Conservation (phyloP, 805 yeast species). For the Cyberlindnera sargentensis region DNA sequence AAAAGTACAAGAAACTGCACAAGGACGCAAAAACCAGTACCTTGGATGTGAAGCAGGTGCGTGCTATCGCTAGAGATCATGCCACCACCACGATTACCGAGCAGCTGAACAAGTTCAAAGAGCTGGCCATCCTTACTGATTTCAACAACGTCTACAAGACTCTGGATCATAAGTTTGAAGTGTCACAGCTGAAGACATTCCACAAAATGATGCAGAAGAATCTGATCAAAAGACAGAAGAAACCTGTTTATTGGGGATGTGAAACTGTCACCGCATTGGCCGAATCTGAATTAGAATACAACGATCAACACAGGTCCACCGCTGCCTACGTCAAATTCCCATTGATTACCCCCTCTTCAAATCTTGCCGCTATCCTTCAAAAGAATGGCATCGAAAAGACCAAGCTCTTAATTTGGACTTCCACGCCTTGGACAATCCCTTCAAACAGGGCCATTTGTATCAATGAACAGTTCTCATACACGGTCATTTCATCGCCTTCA, state of each 20-base stretch:
- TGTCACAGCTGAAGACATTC: conserved; percentile 68
- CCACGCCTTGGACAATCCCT: conserved; percentile 96
- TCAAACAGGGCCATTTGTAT: conserved; percentile 81
- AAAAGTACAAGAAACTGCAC: conserved; percentile 30
- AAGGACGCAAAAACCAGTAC: conserved; percentile 5
- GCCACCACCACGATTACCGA: conserved; percentile 59
- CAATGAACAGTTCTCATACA: conserved; percentile 52
- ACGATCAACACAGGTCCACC: conserved; percentile 56
- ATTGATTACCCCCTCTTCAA: conserved; percentile 25
- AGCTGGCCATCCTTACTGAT: conserved; percentile 78
- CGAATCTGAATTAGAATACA: conserved; percentile 92
- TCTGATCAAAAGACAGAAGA: conserved; percentile 73
- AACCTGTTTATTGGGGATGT: conserved; percentile 97
- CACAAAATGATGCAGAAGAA: conserved; percentile 55
- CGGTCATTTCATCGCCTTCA: conserved; percentile 32
- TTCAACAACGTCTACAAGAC: conserved; percentile 73
- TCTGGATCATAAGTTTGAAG: conserved; percentile 61
- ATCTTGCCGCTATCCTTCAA: conserved; percentile 5
- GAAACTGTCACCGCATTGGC: conserved; percentile 93
- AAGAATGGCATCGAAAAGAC: conserved; percentile 13
- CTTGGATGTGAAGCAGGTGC: conserved; percentile 43
- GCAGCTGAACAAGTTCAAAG: conserved; percentile 59
- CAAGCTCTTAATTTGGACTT: conserved; percentile 78
- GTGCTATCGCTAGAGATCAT: conserved; percentile 59
- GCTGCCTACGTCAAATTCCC: conserved; percentile 71